Conservation (phyloP, 495 filamentous ascomycete species). For the Emericellopsis terricola region DNA sequence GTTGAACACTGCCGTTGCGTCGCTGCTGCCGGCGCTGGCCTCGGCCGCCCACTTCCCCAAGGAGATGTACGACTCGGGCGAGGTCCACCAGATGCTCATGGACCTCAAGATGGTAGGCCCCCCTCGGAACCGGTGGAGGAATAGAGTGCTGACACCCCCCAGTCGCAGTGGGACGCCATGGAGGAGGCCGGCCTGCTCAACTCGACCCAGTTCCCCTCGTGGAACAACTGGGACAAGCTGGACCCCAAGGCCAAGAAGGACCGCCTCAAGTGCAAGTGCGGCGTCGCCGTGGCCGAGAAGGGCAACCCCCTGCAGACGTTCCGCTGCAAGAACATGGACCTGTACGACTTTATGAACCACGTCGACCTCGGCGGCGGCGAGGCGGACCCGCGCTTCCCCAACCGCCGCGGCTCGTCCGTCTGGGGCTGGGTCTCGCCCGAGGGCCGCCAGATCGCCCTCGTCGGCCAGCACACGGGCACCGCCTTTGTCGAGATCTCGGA, state of each 20-base stretch:
- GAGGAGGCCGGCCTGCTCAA: no score
- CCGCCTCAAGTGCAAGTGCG: slow-evolving; percentile 20
- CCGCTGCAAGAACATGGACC: slow-evolving; percentile 33
- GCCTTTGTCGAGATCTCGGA: slow-evolving; percentile 37
- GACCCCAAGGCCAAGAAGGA: no score
- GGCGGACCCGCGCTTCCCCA: no score
- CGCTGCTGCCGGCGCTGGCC: no score
- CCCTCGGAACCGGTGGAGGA: neutral
- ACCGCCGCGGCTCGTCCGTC: slow-evolving; percentile 21
- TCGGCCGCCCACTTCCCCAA: no score
- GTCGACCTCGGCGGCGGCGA: slow-evolving; percentile 22
- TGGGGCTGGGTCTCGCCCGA: slow-evolving; percentile 37
- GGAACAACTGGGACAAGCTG: no score
- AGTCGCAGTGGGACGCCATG: no score
- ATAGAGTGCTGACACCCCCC: no score
- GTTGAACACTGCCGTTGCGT: no score
- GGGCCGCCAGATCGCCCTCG: slow-evolving; percentile 38
- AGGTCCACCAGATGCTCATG: neutral
- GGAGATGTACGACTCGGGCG: neutral
- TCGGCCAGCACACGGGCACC: slow-evolving; percentile 39
- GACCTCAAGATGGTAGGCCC: neutral
- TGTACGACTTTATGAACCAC: slow-evolving; percentile 35
- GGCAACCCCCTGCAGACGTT: slow-evolving; percentile 23
- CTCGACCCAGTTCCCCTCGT: no score
- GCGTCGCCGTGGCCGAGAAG: slow-evolving; percentile 15